Conservation (phyloP, 176 grass and related monocot genomes). For the Avena insularis region DNA sequence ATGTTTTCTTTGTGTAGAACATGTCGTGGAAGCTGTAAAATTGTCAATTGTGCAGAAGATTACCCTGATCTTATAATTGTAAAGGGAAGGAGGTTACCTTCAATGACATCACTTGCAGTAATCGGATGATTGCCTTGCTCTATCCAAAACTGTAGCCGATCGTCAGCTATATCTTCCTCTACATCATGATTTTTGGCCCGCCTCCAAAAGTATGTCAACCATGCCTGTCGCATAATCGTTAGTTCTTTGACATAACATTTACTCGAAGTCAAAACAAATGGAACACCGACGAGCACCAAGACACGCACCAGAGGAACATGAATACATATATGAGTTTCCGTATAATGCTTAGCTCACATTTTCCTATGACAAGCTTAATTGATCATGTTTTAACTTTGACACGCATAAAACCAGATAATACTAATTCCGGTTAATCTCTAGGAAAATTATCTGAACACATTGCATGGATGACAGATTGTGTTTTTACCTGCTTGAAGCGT, state of each 20-base stretch:
- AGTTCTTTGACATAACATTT: slow-evolving; percentile 17
- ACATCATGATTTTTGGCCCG: slow-evolving; percentile 77
- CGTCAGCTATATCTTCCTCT: slow-evolving; percentile 99
- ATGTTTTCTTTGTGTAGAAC: neutral
- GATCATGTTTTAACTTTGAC: slow-evolving; percentile 7
- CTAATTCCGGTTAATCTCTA: slow-evolving; percentile 14
- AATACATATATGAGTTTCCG: neutral
- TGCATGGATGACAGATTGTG: neutral
- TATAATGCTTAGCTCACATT: slow-evolving; percentile 29
- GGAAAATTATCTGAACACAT: slow-evolving; percentile 24
- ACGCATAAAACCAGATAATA: neutral
- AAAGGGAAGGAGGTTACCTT: slow-evolving; percentile 60
- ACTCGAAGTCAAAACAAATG: slow-evolving; percentile 17
- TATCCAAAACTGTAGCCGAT: slow-evolving; percentile 91
- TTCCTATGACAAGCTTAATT: slow-evolving; percentile 15
- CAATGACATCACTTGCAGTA: slow-evolving; percentile 61
- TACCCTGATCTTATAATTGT: neutral
- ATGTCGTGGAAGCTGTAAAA: neutral
- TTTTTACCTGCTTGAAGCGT: slow-evolving; percentile 89
- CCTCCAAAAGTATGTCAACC: slow-evolving; percentile 92
- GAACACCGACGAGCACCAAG: neutral
- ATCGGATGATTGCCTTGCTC: slow-evolving; percentile 77
- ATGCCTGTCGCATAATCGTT: slow-evolving; percentile 61
- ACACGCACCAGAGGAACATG: neutral
- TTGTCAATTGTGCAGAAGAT: neutral